Base-by-base conservation (phyloP, 169 alveolate genomes). In the Plasmodium billcollinsi region DNA sequence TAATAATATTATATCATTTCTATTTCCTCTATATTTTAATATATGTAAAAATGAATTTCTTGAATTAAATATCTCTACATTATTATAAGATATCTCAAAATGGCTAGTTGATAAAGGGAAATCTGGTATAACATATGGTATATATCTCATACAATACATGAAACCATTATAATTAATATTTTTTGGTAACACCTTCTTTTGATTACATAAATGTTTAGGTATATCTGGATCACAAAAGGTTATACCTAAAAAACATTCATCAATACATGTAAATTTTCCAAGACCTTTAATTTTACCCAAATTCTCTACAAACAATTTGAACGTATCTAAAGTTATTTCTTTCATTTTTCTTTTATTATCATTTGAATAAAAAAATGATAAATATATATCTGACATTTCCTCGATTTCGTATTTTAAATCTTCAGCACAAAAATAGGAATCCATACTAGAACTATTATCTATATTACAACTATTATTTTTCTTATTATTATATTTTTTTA, bases 111-210 rank as follows among this genome's bases (percentile, higher is more conserved):
- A 69, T 52, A 86, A n/a, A 3, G 92, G 92, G 39, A 72, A 86
- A 18, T 86, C 92, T 21, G 92, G 92, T 59, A 52, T 86, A 45
- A 86, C 75, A 61, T 86, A 86, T 26, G 92, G 92, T 1, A 86
- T 47, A 72, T 86, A 86, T 73, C 92, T 59, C 92, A 86, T 86
- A 52, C 92, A 71, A 9, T 45, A 12, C 88, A 86, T 86, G 39
- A 86, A 86, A 39, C 92, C 92, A 54, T 86, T 71, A 61, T 71
- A 86, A 52, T 52, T 86, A 6, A 86, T 43, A 49, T 70, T 71
- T 86, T 73, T 86, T 14, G 92, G 92, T 61, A 86, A 50, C 11
- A 86, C 73, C 29, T 72, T 70, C n/a, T 86, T 56, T 45, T 86
- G 88, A 24, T 8, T 61, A 9, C 71, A 65, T 47, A 86, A 29